phyloP scores from a whole-genome alignment of 352 stramenopile species.

The Pythium scleroteichum region DNA sequence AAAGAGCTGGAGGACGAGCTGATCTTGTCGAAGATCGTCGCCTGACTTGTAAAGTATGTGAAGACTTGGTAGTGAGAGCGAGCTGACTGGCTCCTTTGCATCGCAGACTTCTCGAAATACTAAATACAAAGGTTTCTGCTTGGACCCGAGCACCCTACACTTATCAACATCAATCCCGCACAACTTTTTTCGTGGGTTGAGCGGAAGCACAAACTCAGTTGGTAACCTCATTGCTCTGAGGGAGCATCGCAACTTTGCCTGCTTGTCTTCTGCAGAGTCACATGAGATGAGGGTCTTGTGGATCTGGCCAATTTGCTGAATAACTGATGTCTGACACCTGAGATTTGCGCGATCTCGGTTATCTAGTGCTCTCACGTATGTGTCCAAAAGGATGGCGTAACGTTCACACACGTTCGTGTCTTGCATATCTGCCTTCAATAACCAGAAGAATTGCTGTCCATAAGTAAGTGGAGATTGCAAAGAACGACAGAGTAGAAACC shows the following conservation, averaged over 20 bases:
- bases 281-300: constrained; percentile 13
- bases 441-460: constrained; percentile 29
- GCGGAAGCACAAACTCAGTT: constrained; percentile 26
- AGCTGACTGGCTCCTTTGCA: background rate
- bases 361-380: constrained; percentile 8
- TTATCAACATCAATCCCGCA: constrained; percentile 11
- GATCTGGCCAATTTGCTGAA: constrained; percentile 20
- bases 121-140: constrained; percentile 28
- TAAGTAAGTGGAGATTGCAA: constrained; percentile 16
- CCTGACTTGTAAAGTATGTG: constrained; percentile 72
- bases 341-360: constrained; percentile 6
- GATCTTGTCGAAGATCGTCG: constrained; percentile 83
- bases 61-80: constrained; percentile 13
- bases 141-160: constrained; percentile 30
- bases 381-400: constrained; percentile 21
- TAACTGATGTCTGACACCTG: constrained; percentile 8
- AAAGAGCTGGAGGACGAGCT: constrained; percentile 70
- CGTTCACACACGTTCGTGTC: constrained; percentile 15
- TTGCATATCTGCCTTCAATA: constrained; percentile 24
- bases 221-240: constrained; percentile 20
- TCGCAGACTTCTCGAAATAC: constrained; percentile 35
- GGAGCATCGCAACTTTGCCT: constrained; percentile 3
- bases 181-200: constrained; percentile 19
- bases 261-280: constrained; percentile 24
- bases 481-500: constrained; percentile 23